Evolutionary conservation across 768 basidiomycete genomes (phyloP), one percentile per base, ranked within the genome.

Genomic region (Cystobasidium ongulense): DNA sequence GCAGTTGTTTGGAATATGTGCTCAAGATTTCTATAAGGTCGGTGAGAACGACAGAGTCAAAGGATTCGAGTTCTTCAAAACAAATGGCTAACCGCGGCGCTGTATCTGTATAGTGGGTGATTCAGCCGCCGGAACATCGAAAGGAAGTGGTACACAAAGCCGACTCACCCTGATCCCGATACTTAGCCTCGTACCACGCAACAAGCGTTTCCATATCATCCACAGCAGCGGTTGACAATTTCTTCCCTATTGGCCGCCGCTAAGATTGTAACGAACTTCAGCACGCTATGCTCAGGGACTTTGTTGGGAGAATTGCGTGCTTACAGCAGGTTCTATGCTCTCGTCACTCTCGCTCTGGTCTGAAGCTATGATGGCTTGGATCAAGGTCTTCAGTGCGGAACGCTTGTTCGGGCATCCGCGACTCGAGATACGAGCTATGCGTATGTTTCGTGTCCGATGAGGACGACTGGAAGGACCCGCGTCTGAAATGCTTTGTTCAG

Each of bases 11-110:
- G 1, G 36, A 23, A 31, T 71, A 29, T 29, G 38, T 25, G 36
- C 68, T 74, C 8, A 75, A 46, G 35, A 54, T 59, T 23, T 75
- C 43, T 11, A 72, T 4, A 0, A 71, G 18, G 17, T 75, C 70
- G 3, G 25, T 31, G 17, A 75, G 39, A 10, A 75, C 43, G 33
- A 23, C 41, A 17, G 70, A 36, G 38, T 75, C 70, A 70, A 75
- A 75, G 27, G 74, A 41, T 27, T 75, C 74, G 17, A 75, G 63
- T 25, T 75, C 67, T 63, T 75, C 67, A 27, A 75, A 33, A 35
- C 31, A 52, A 11, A 75, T 13, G 17, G 63, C 59, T 31, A 64
- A 21, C 25, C 35, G 41, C 33, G 73, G 65, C 35, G 59, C 38
- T 36, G 64, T 35, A n/a, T 18, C 43, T 50, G 31, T 36, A 15